Evolutionary conservation across 805 yeast species (phyloP).

Genomic region (Teunomyces atbi): DNA sequence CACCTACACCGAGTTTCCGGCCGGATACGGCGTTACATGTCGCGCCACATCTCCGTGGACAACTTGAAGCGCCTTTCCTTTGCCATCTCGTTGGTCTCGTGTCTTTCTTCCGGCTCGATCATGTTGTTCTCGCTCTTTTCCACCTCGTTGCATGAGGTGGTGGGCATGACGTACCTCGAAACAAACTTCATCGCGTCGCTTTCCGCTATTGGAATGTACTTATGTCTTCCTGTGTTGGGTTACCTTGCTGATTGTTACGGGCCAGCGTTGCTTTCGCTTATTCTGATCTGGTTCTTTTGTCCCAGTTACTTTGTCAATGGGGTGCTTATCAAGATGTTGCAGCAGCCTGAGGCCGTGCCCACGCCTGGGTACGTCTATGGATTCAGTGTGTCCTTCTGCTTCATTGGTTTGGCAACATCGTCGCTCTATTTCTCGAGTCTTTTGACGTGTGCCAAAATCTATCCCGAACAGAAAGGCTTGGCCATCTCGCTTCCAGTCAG

Average conservation of each 20-base stretch:
- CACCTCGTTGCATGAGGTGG: slow-evolving; percentile 56
- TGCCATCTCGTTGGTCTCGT: slow-evolving; percentile 54
- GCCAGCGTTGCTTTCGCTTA: slow-evolving; percentile 64
- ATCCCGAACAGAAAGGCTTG: slow-evolving; percentile 70
- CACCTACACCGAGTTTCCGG: slow-evolving; percentile 31
- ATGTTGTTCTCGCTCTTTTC: slow-evolving; percentile 80
- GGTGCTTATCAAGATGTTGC: slow-evolving; percentile 14
- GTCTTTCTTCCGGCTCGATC: slow-evolving; percentile 80
- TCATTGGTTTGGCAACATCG: slow-evolving; percentile 72
- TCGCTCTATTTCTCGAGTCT: slow-evolving; percentile 68
- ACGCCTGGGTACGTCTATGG: slow-evolving; percentile 14
- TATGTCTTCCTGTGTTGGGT: slow-evolving; percentile 80
- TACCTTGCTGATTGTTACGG: slow-evolving; percentile 84
- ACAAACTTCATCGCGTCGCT: slow-evolving; percentile 72
- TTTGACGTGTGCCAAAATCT: slow-evolving; percentile 82
- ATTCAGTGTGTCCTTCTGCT: slow-evolving; percentile 49
- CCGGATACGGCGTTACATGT: slow-evolving; percentile 44
- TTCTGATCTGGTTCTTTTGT: slow-evolving; percentile 58
- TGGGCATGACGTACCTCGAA: slow-evolving; percentile 61
- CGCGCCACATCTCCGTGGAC: slow-evolving; percentile 39
- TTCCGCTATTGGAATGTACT: slow-evolving; percentile 78
- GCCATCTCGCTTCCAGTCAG: slow-evolving; percentile 89
- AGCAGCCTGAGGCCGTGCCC: slow-evolving; percentile 1
- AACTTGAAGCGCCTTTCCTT: slow-evolving; percentile 53
- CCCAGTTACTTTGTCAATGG: slow-evolving; percentile 61